phyloP scores from a whole-genome alignment of 2,329 filamentous ascomycete genomes.

The Colletotrichum sp. region DNA sequence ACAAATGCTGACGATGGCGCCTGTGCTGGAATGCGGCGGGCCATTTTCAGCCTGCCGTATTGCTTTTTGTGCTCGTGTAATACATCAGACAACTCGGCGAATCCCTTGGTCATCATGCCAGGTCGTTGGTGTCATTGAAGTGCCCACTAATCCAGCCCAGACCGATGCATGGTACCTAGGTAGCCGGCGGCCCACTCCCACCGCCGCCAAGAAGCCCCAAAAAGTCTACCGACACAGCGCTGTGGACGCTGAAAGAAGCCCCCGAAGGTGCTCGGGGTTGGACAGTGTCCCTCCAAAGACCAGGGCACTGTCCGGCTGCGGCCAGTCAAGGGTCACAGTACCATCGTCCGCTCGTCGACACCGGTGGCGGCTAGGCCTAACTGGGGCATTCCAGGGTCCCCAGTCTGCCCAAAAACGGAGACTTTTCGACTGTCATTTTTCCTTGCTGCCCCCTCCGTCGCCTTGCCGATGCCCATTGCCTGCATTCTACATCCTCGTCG shows the following conservation, averaged over 20 bases:
- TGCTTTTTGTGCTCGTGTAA: background rate
- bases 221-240: background rate
- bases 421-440: conserved; percentile 5
- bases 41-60: background rate
- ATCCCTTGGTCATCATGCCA: background rate
- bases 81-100: background rate
- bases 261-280: background rate
- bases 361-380: conserved; percentile 4
- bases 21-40: background rate
- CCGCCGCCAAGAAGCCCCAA: background rate
- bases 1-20: background rate
- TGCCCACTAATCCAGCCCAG: background rate
- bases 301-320: conserved; percentile 8
- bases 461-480: background rate
- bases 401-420: conserved; percentile 4
- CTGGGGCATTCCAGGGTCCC: background rate
- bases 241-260: background rate
- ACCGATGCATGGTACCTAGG: background rate
- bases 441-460: background rate
- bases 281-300: background rate
- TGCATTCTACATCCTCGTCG: background rate
- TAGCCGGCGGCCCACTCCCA: background rate
- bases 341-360: background rate
- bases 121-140: background rate
- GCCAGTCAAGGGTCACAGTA: background rate